These are phyloP conservation scores for Shiraia sp. DNA, from an alignment of 2,329 filamentous ascomycete species.

Conservation along the genomic window DNA sequence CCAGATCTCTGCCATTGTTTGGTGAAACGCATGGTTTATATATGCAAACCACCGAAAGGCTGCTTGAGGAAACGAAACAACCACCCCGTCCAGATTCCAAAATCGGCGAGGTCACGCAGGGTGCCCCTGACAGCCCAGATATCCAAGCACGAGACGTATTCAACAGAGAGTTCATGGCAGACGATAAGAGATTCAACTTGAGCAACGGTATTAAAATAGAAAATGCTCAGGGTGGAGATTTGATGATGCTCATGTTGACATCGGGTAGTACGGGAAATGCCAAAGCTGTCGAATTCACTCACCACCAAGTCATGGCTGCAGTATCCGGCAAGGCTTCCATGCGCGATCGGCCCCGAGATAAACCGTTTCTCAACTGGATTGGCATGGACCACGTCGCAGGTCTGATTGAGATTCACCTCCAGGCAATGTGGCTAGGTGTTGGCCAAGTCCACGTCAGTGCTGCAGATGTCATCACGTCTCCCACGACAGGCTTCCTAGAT, in stretches of 20 bases:
- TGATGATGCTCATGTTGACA: slow-evolving; percentile 48
- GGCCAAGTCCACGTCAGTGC: slow-evolving; percentile 54
- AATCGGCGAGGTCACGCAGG: no score
- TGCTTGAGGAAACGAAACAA: no score
- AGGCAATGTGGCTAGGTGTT: slow-evolving; percentile 48
- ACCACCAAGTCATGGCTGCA: slow-evolving; percentile 48
- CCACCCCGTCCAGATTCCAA: no score
- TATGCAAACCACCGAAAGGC: no score
- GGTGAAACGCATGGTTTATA: no score
- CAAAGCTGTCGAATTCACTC: slow-evolving; percentile 54
- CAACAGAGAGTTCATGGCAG: no score
- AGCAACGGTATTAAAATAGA: no score
- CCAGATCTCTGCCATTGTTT: slow-evolving; percentile 1
- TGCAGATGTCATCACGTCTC: slow-evolving; percentile 48
- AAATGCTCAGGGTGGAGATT: no score
- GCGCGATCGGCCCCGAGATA: background rate
- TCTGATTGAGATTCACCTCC: slow-evolving; percentile 57
- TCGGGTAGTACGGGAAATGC: slow-evolving; percentile 57
- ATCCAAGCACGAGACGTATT: no score
- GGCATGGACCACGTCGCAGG: slow-evolving; percentile 59
- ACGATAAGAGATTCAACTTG: no score
- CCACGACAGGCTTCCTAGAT: slow-evolving; percentile 42
- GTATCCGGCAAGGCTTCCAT: background rate
- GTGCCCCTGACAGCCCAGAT: no score
- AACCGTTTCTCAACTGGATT: background rate